A percentile compares a stretch with the other conserved stretches of the same genome.
Evolutionary conservation across 2,329 filamentous ascomycete species (phyloP).

Genomic region (Thielaviopsis populi): DNA sequence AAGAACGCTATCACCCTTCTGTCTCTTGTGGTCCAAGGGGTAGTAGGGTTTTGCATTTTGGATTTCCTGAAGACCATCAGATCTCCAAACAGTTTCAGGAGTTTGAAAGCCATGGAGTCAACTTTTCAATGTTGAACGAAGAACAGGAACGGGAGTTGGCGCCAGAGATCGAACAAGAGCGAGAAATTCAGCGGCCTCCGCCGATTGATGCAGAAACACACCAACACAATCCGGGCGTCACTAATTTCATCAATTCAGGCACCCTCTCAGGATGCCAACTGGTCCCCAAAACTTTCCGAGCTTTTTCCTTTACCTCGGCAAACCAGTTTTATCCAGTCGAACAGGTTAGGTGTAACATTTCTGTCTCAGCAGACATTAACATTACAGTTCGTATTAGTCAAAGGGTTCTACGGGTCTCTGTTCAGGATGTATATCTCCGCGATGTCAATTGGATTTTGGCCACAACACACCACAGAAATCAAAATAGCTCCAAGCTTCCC

Average conservation of each 20-base stretch:
- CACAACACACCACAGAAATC: background rate
- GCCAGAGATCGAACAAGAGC: slow-evolving; percentile 47
- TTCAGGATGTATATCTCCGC: slow-evolving; percentile 33
- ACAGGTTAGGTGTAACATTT: slow-evolving; percentile 27
- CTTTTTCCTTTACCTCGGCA: background rate
- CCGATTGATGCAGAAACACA: slow-evolving; percentile 28
- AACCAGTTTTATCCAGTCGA: slow-evolving; percentile 11
- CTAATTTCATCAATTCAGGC: slow-evolving; percentile 27
- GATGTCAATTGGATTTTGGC: slow-evolving; percentile 39
- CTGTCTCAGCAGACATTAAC: slow-evolving; percentile 38
- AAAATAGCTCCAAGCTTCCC: background rate
- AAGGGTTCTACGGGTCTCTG: background rate
- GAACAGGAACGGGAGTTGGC: slow-evolving; percentile 56
- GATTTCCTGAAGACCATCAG: background rate
- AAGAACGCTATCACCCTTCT: slow-evolving; percentile 35
- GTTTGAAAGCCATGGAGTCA: background rate
- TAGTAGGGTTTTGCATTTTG: background rate
- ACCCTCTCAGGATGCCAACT: slow-evolving; percentile 31
- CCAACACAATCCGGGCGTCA: slow-evolving; percentile 29
- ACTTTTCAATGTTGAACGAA: slow-evolving; percentile 33
- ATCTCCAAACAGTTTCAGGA: slow-evolving; percentile 6
- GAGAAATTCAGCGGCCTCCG: slow-evolving; percentile 36
- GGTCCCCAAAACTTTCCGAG: too few species aligned
- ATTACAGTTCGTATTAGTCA: slow-evolving; percentile 25
- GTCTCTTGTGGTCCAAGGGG: background rate